Evolutionary conservation across 2,329 filamentous ascomycete genomes (phyloP).

Genomic region (Colletotrichum abscissum): DNA sequence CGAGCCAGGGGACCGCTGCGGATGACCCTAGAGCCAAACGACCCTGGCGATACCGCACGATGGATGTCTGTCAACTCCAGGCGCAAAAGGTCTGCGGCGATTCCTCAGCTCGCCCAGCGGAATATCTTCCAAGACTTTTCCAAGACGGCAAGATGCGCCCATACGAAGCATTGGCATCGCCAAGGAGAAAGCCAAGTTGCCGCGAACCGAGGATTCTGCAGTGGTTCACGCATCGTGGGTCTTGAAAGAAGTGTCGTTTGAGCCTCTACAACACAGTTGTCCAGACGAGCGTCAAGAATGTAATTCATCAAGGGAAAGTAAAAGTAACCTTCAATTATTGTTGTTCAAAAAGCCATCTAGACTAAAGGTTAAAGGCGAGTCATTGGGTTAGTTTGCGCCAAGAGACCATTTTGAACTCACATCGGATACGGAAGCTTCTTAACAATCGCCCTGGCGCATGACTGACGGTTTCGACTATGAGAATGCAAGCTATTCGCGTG

Average conservation of each 20-base stretch:
- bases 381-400: background rate
- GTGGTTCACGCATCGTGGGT: background rate
- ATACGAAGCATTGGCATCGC: slow-evolving; percentile 31
- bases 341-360: too few relatives aligned
- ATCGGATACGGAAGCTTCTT: slow-evolving; percentile 11
- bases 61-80: background rate
- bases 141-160: slow-evolving; percentile 32
- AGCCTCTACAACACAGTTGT: background rate
- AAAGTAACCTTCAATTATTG: too few relatives aligned
- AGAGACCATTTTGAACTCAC: background rate
- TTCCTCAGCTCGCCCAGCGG: background rate
- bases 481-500: background rate
- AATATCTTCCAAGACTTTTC: slow-evolving; percentile 13
- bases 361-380: background rate
- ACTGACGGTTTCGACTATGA: background rate
- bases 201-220: slow-evolving; percentile 10
- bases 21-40: background rate
- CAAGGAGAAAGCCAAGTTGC: slow-evolving; percentile 9
- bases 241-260: background rate
- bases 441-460: background rate
- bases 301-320: too few relatives aligned
- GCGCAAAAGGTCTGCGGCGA: background rate
- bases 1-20: background rate
- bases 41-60: background rate
- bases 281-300: too few relatives aligned